Base-by-base conservation (phyloP, 768 basidiomycete genomes). In the Boletus rubroflammeus region DNA sequence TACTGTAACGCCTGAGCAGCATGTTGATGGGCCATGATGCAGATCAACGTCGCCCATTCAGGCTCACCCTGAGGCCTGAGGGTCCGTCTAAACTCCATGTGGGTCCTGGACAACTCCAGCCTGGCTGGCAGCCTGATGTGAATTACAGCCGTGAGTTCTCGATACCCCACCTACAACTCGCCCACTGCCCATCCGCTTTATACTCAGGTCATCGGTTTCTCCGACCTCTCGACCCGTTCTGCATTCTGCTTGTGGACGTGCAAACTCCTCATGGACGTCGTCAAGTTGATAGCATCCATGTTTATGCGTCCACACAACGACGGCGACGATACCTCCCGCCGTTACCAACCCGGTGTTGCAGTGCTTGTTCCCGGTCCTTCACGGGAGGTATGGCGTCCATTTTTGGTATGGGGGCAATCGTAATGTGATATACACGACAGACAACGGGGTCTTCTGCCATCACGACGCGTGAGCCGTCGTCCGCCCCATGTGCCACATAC, bases 231-330 rank as follows among this genome's bases (percentile, higher is more conserved):
- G 25, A 49, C 47, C 39, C 39, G 15, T 51, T 36, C 46, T 61
- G 47, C 41, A 57, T 54, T 47, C 49, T 41, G 44, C 44, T 46
- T 23, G 43, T 32, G 62, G 17, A 64, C 61, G 62, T 52, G 58
- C 50, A 50, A 54, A 23, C 42, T 62, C 35, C 10, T 35, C n/a
- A n/a, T 34, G 40, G 21, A 6, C 58, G 48, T 64, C 50, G 19
- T 50, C 58, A 50, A 50, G 51, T 14, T 47, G 45, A 46, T 51
- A 14, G 21, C 31, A 43, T 52, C 50, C 55, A 56, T 54, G 62
- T 47, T 50, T 45, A 19, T 19, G 5, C 53, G 38, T 41, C 51
- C 46, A 35, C 53, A 36, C 35, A n/a, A 23, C 11, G 13, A 32
- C 9, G 5, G 11, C 23, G 60, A 47, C 10, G 51, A 45, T 14